Evolutionary conservation across 441 rosid species (phyloP).

Genomic region (Geranium incanum): DNA sequence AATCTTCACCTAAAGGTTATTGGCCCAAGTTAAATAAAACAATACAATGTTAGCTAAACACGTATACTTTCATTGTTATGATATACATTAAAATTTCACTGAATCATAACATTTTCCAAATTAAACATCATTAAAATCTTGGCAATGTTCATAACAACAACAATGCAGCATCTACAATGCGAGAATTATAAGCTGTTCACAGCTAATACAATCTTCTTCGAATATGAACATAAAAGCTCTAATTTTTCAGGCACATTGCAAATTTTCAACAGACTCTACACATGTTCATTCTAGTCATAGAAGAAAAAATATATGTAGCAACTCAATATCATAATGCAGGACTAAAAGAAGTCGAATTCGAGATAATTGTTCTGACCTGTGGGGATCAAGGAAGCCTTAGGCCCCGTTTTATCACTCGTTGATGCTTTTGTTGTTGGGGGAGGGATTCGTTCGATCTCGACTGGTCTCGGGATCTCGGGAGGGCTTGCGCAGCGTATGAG

Average conservation of each 20-base stretch:
- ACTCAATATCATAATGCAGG: not conserved
- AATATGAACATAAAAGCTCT: not conserved
- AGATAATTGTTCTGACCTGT: constrained; percentile 85
- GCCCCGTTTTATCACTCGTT: constrained; percentile 43
- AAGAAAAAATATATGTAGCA: not conserved
- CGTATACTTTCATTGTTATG: too few relatives aligned
- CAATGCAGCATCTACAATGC: not conserved
- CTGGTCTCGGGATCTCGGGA: constrained; percentile 82
- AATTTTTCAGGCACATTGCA: not conserved
- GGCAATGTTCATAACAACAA: not conserved
- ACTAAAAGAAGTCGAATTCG: constrained; percentile 93
- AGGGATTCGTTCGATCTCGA: constrained; percentile 55
- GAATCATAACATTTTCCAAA: too few relatives aligned
- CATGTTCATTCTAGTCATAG: not conserved
- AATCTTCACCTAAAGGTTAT: too few relatives aligned
- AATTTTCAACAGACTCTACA: not conserved
- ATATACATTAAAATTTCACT: too few relatives aligned
- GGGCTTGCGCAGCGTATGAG: constrained; percentile 93
- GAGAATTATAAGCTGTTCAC: not conserved
- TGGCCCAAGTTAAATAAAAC: too few relatives aligned
- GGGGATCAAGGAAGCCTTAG: constrained; percentile 32
- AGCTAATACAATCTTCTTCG: not conserved
- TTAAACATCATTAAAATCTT: too few relatives aligned
- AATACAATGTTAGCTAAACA: too few relatives aligned
- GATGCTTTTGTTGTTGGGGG: constrained; percentile 33